Conservation (phyloP, 352 stramenopile genomes). For the Phytophthora uliginosa region DNA sequence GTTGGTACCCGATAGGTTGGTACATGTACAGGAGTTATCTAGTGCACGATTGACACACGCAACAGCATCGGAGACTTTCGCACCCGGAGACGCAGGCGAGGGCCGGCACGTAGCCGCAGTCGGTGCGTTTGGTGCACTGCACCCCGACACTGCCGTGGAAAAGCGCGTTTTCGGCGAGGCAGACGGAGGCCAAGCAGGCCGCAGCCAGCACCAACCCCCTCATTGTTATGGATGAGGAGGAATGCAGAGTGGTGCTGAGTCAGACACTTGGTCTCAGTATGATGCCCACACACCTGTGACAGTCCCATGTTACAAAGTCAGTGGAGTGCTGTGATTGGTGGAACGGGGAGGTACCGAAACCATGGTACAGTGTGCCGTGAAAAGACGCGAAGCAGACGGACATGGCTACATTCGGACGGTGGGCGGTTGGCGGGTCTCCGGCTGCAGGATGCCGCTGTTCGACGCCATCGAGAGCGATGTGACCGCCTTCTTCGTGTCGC, state of each 20-base stretch:
- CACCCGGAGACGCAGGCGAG: conserved; percentile 77
- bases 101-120: conserved; percentile 84
- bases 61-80: background rate
- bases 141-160: conserved; percentile 56
- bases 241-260: conserved; percentile 15
- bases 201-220: conserved; percentile 1
- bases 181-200: conserved; percentile 13
- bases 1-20: too few species aligned
- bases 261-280: conserved; percentile 10
- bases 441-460: conserved; percentile 68
- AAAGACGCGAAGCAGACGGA: conserved; percentile 24
- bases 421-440: conserved; percentile 4
- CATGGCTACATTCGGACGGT: conserved; percentile 36
- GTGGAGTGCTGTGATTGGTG: conserved; percentile 8
- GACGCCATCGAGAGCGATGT: conserved; percentile 71
- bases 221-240: conserved; percentile 8
- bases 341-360: conserved; percentile 1
- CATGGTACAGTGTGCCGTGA: conserved; percentile 21
- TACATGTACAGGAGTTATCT: too few species aligned
- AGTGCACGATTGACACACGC: conserved; percentile 1
- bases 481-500: conserved; percentile 75
- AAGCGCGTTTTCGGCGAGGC: conserved; percentile 12
- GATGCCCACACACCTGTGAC: conserved; percentile 26
- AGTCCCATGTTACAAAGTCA: conserved; percentile 15
- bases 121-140: conserved; percentile 51